Percentiles rank a stretch among this genome's conserved stretches.
phyloP scores from a whole-genome alignment of 1,284 basidiomycete genomes.

The Heterobasidion occidentale region DNA sequence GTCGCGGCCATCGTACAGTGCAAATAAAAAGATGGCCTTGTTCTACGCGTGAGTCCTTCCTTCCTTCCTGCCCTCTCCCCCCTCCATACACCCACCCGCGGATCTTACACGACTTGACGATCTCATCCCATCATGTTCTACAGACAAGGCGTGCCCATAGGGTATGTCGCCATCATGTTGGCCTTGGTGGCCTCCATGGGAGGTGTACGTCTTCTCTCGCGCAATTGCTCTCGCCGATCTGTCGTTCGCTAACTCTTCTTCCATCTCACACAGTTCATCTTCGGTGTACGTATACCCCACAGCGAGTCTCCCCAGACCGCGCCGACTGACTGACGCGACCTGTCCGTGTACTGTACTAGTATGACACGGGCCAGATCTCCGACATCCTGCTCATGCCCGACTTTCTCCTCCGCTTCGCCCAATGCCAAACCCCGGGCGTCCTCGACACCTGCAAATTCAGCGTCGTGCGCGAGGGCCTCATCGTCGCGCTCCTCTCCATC shows the following conservation, averaged over 20 bases:
- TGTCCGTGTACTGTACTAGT: slow-evolving; percentile 19
- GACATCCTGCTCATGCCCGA: slow-evolving; percentile 73
- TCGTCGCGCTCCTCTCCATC: slow-evolving; percentile 63
- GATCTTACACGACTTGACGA: background rate
- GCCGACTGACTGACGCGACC: background rate
- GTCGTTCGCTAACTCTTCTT: background rate
- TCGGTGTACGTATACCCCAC: slow-evolving; percentile 32
- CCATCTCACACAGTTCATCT: slow-evolving; percentile 52
- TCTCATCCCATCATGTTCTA: background rate
- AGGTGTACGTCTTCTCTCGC: slow-evolving; percentile 26
- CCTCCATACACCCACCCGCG: background rate
- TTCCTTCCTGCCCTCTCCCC: background rate
- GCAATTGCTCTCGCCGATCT: background rate
- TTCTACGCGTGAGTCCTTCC: background rate
- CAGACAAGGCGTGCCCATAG: slow-evolving; percentile 40
- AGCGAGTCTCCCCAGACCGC: background rate
- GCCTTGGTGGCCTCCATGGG: slow-evolving; percentile 72
- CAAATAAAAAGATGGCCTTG: background rate
- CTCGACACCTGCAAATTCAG: slow-evolving; percentile 41
- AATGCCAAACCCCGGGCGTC: slow-evolving; percentile 33
- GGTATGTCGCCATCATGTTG: slow-evolving; percentile 55
- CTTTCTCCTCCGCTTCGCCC: slow-evolving; percentile 59
- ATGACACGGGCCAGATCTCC: slow-evolving; percentile 74
- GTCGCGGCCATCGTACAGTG: background rate
- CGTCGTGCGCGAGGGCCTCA: slow-evolving; percentile 49